Evolutionary conservation across 75 land plant species (phyloP).

Genomic region (Pinus tabuliformis): DNA sequence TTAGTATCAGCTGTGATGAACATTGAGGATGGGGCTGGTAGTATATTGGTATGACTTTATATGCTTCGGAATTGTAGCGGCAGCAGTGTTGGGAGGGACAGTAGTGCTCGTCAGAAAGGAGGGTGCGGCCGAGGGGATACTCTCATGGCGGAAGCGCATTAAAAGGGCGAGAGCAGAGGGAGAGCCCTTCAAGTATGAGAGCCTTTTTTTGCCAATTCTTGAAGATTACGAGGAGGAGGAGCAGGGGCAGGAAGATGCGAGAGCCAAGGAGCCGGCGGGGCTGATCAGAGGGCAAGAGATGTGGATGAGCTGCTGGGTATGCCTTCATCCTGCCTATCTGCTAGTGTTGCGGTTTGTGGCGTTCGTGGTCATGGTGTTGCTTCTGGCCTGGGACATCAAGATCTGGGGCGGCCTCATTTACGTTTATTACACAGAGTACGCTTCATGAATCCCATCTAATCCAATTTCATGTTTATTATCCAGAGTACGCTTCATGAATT

Average conservation of each 20-base stretch:
- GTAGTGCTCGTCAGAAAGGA: background rate
- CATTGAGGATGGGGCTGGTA: background rate
- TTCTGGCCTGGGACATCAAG: background rate
- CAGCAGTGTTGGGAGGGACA: background rate
- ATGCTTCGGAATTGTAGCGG: background rate
- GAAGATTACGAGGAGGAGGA: slow-evolving; percentile 4
- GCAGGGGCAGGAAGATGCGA: no score
- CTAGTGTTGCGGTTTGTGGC: background rate
- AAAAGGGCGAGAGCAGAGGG: background rate
- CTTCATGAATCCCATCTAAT: no score
- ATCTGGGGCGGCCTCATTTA: background rate
- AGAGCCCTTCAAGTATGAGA: background rate
- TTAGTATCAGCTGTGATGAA: background rate
- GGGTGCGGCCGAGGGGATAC: background rate
- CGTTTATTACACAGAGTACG: slow-evolving; percentile 6
- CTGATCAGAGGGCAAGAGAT: background rate
- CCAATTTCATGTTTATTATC: background rate
- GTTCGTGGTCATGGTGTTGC: background rate
- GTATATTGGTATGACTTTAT: slow-evolving; percentile 5
- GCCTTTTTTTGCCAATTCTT: background rate
- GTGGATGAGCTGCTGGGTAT: slow-evolving; percentile 9
- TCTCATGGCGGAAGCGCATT: background rate
- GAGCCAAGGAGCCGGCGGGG: background rate
- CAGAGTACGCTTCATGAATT: background rate
- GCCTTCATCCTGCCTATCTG: background rate